phyloP scores from a whole-genome alignment of 2,329 filamentous ascomycete genomes.

The Apiospora sp. region DNA sequence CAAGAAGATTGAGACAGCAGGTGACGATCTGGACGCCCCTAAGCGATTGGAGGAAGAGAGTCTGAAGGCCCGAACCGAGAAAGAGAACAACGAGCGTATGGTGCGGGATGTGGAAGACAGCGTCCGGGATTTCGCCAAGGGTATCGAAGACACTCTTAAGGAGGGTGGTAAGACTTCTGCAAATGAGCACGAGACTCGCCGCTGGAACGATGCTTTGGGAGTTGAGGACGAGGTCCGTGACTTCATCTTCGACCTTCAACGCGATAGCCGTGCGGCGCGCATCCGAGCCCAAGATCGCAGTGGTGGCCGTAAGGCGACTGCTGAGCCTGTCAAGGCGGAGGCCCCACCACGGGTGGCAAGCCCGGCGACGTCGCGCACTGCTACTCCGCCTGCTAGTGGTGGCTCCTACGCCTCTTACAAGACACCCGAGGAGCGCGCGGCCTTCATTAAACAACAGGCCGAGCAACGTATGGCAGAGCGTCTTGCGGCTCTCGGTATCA shows the following conservation, averaged over 20 bases:
- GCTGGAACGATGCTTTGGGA: constrained; percentile 95
- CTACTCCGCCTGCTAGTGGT: constrained; percentile 59
- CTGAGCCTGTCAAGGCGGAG: constrained; percentile 54
- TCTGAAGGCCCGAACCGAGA: constrained; percentile 80
- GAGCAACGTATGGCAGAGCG: constrained; percentile 97
- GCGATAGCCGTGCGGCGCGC: constrained; percentile 80
- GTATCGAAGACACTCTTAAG: constrained; percentile 87
- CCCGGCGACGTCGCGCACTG: constrained; percentile 61
- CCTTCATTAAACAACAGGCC: constrained; percentile 96
- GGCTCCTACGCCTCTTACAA: constrained; percentile 84
- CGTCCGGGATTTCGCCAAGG: constrained; percentile 84
- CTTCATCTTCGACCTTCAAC: constrained; percentile 96
- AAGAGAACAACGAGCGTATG: constrained; percentile 95
- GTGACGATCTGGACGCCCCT: constrained; percentile 80
- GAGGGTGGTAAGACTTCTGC: constrained; percentile 78
- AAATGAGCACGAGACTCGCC: constrained; percentile 87
- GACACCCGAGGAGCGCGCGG: constrained; percentile 91
- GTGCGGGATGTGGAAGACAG: constrained; percentile 96
- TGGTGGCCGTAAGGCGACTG: constrained; percentile 49
- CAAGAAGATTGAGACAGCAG: constrained; percentile 72
- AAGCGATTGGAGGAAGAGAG: constrained; percentile 90
- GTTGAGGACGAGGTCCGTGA: constrained; percentile 97
- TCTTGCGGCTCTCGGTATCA: constrained; percentile 91
- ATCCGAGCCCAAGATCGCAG: constrained; percentile 67
- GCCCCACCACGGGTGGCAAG: constrained; percentile 61